phyloP scores from a whole-genome alignment of 176 grass and related monocot species.

The Phyllostachys edulis region DNA sequence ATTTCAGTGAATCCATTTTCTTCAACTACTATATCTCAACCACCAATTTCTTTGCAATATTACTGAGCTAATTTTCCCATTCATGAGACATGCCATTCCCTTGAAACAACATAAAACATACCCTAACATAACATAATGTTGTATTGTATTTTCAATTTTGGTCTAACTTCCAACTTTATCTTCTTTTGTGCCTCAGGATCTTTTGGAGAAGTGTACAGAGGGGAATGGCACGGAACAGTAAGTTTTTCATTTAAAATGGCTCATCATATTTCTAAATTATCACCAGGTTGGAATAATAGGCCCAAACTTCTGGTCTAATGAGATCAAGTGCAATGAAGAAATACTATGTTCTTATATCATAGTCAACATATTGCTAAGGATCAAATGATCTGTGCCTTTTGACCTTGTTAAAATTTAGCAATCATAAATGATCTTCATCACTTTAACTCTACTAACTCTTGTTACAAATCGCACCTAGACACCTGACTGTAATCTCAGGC shows the following conservation, averaged over 20 bases:
- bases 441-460: constrained; percentile 11
- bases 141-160: constrained; percentile 17
- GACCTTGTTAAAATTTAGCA: not conserved
- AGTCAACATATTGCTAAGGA: not conserved
- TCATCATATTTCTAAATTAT: constrained; percentile 15
- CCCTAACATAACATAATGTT: not conserved
- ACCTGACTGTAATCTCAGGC: constrained; percentile 1
- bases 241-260: constrained; percentile 41
- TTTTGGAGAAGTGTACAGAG: constrained; percentile 94
- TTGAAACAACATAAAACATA: constrained; percentile 1
- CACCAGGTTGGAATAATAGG: not conserved
- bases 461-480: not conserved
- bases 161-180: constrained; percentile 20
- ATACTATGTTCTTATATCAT: constrained; percentile 16
- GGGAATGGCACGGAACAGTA: constrained; percentile 98
- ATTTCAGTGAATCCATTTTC: constrained; percentile 1
- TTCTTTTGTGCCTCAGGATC: constrained; percentile 55
- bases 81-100: not conserved
- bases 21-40: constrained; percentile 5
- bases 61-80: constrained; percentile 20
- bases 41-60: constrained; percentile 6
- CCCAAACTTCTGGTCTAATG: constrained; percentile 3
- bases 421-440: not conserved
- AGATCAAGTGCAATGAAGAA: not conserved
- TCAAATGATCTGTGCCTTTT: not conserved